Evolutionary conservation across 148 eudicot species (phyloP), one percentile per base, ranked within the genome.

Genomic region (Talinum fruticosum): DNA sequence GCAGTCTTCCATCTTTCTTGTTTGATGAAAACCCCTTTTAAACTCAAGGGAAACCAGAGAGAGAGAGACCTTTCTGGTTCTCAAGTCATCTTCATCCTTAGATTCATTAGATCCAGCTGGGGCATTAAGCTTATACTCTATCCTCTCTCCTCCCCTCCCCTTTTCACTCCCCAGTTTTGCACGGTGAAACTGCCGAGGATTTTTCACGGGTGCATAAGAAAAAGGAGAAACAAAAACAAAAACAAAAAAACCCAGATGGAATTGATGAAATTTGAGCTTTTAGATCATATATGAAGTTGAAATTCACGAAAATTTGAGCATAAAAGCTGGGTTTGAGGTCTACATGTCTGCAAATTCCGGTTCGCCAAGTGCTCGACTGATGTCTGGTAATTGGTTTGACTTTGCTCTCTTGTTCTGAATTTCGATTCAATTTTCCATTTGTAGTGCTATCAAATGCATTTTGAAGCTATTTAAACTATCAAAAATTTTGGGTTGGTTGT

Each of bases 371-470:
- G 73, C 82, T 84, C 79, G 80, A n/a, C 23, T 54, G 66, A 66
- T 83, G 78, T 76, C 86, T 69, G 88, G 92, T 89, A 80, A 87
- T 84, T 82, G 13, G n/a, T 28, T 85, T 73, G 80, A 79, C 80
- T 72, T 71, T 38, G 2, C 8, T 72, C 23, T n/a, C 2, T 14
- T 66, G 51, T 68, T 71, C 53, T 18, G 8, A 57, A 61, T 76
- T 54, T 45, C 15, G 59, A 16, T 66, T 18, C 21, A 54, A 1
- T 28, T 28, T 57, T 28, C 15, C 0, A 15, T 28, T 62, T 62
- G 26, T 8, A 26, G 16, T 62, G 33, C 15, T 26, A 8, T 59
- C n/a, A n/a, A 26, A 26, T 26, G 33, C 18, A 26, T 6, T 62
- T 62, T 62, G 29, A 28, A 12, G 10, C 23, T 12, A 8, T 6